Percentiles rank a stretch among this genome's conserved stretches.
phyloP scores from a whole-genome alignment of 257 asterid species.

The Plantago major region DNA sequence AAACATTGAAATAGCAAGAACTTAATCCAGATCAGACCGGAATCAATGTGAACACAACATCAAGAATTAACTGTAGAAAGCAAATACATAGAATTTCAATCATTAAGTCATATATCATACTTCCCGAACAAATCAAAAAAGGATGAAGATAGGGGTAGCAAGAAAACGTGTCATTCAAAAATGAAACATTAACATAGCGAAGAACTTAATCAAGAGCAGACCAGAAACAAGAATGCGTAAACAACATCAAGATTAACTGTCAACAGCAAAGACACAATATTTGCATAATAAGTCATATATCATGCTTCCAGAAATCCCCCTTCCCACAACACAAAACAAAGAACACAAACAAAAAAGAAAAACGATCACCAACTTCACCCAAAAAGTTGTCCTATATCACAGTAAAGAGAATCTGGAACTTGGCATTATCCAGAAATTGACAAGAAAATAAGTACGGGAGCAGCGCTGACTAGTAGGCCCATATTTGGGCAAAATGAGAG shows the following conservation, averaged over 20 bases:
- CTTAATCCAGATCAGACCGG: slow-evolving; percentile 16
- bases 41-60: slow-evolving; percentile 7
- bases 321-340: too few relatives aligned
- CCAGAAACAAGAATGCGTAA: neutral
- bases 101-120: too few relatives aligned
- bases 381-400: too few relatives aligned
- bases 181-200: slow-evolving; percentile 14
- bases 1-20: slow-evolving; percentile 12
- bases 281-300: too few relatives aligned
- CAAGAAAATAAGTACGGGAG: too few relatives aligned
- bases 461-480: too few relatives aligned
- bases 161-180: slow-evolving; percentile 12
- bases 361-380: too few relatives aligned
- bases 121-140: neutral
- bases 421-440: too few relatives aligned
- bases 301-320: too few relatives aligned
- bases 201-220: slow-evolving; percentile 16
- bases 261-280: neutral
- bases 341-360: too few relatives aligned
- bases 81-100: neutral
- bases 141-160: slow-evolving; percentile 20
- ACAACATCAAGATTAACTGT: slow-evolving; percentile 13
- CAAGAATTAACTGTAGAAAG: slow-evolving; percentile 2
- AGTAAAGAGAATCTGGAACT: too few relatives aligned
- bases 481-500: too few relatives aligned